Percentiles rank a stretch among this genome's conserved stretches.
Conservation (phyloP, 305 asterid genomes). For the Fraxinus xanthoxyloides region DNA sequence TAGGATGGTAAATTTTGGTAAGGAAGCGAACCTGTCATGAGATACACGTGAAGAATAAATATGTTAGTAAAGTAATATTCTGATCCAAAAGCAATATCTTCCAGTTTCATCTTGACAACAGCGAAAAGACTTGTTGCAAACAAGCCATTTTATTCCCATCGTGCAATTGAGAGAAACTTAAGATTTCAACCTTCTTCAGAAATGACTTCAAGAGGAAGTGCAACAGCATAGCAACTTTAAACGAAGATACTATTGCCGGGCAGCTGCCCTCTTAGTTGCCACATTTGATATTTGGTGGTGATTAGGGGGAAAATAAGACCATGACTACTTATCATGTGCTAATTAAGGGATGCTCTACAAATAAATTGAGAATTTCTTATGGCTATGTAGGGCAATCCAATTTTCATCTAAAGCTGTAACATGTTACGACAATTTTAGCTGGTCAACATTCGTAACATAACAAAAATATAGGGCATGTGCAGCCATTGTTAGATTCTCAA, state of each 20-base stretch:
- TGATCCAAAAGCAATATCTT: slow-evolving; percentile 18
- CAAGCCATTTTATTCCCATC: neutral
- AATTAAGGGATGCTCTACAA: neutral
- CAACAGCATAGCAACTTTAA: neutral
- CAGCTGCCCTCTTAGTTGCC: neutral
- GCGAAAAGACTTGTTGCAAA: neutral
- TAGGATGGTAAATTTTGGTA: slow-evolving; percentile 97
- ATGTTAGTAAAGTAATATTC: slow-evolving; percentile 22
- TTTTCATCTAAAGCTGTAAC: neutral
- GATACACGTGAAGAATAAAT: slow-evolving; percentile 4
- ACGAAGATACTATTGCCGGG: neutral
- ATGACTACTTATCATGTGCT: neutral
- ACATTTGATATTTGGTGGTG: neutral
- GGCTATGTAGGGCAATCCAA: neutral
- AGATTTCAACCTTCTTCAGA: neutral
- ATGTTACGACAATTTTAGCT: neutral
- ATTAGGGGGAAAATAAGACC: neutral
- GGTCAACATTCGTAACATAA: neutral
- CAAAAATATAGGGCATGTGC: neutral
- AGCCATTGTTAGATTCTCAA: neutral
- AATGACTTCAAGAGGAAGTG: neutral
- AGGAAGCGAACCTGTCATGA: slow-evolving; percentile 88
- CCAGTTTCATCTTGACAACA: slow-evolving; percentile 13
- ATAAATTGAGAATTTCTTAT: neutral
- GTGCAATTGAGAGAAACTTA: neutral